phyloP scores from a whole-genome alignment of 805 yeast genomes.

The Candida piceae region DNA sequence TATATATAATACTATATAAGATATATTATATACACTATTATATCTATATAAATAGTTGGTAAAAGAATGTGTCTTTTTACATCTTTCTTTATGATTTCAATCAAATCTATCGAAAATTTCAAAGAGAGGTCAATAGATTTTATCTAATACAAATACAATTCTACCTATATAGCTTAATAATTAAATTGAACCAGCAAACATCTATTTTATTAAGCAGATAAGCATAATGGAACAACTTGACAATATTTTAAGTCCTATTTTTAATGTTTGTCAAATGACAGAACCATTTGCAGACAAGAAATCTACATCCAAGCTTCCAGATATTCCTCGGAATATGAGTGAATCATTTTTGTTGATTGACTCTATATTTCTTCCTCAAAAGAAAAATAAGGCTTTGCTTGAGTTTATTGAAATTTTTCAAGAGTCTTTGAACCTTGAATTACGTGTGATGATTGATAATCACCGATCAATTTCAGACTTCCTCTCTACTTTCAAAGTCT shows the following conservation, averaged over 20 bases:
- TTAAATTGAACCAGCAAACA: no score
- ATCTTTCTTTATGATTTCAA: no score
- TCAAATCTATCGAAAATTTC: no score
- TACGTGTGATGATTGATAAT: conserved; percentile 1
- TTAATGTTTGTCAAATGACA: conserved; percentile 1
- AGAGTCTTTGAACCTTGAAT: conserved; percentile 1
- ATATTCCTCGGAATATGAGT: neutral
- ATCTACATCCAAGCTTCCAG: neutral
- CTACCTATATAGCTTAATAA: no score
- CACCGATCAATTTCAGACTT: neutral
- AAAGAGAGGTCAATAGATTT: no score
- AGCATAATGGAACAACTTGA: conserved; percentile 1
- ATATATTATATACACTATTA: no score
- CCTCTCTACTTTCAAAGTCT: neutral
- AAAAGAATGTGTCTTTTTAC: no score
- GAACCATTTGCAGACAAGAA: neutral
- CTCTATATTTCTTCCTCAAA: neutral
- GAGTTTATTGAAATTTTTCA: neutral
- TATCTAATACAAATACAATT: no score
- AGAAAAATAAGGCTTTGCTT: neutral
- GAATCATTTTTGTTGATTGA: neutral
- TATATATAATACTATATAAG: no score
- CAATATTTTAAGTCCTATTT: conserved; percentile 1
- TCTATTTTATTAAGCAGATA: neutral
- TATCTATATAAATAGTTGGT: no score